phyloP scores from a whole-genome alignment of 2,329 filamentous ascomycete genomes.

The Didymosphaeria variabile region DNA sequence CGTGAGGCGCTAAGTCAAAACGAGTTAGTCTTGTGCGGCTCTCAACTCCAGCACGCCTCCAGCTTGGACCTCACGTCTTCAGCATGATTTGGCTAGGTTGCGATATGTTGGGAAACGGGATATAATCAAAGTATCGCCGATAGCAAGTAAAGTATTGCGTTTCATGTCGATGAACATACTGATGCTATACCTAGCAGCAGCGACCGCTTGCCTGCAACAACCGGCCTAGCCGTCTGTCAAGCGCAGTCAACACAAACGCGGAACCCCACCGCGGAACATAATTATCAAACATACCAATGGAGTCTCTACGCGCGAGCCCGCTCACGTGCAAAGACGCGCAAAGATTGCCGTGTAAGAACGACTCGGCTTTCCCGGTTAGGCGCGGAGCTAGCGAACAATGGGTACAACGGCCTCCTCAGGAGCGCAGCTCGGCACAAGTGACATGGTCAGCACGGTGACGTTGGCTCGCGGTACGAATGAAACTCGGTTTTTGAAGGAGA shows the following conservation, averaged over 20 bases:
- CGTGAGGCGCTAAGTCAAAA: not conserved
- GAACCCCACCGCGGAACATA: not conserved
- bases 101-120: too few species aligned
- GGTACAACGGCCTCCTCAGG: constrained; percentile 19
- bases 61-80: not conserved
- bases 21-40: constrained; percentile 4
- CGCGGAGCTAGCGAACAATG: constrained; percentile 18
- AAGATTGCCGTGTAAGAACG: not conserved
- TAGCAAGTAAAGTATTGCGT: not conserved
- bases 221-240: not conserved
- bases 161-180: not conserved
- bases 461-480: not conserved
- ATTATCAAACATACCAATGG: not conserved
- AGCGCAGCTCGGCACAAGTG: constrained; percentile 21
- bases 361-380: constrained; percentile 18
- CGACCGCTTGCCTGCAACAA: constrained; percentile 4
- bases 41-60: not conserved
- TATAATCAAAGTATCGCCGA: not conserved
- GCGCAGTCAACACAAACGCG: not conserved
- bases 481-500: constrained; percentile 20
- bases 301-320: not conserved
- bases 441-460: constrained; percentile 16
- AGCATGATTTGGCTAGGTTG: not conserved
- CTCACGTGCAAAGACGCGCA: not conserved
- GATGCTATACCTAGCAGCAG: not conserved